Evolutionary conservation across 176 grass and related monocot species (phyloP).

Genomic region (Melocanna baccifera): DNA sequence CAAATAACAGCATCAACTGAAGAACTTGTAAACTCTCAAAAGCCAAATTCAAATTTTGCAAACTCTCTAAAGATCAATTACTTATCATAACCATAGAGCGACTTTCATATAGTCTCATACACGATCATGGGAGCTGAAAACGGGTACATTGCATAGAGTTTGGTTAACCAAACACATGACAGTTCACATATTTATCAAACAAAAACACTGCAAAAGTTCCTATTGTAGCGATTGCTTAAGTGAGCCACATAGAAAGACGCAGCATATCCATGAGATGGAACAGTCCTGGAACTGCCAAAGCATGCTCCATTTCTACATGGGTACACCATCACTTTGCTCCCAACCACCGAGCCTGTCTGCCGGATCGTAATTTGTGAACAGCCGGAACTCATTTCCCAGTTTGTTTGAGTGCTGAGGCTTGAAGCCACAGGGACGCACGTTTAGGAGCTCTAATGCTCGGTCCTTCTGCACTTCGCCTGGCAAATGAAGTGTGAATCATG

Average conservation of each 20-base stretch:
- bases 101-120: no score
- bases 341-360: conserved; percentile 62
- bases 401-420: conserved; percentile 78
- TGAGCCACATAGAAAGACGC: neutral
- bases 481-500: neutral
- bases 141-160: neutral
- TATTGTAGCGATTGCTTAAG: neutral
- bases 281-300: neutral
- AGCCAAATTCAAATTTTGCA: no score
- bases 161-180: neutral
- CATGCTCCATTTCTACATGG: neutral
- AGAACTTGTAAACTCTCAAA: no score
- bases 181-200: neutral
- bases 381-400: conserved; percentile 71
- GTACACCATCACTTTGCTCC: conserved; percentile 28
- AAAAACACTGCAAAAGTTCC: neutral
- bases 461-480: conserved; percentile 78
- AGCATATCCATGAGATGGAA: neutral
- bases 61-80: no score
- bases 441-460: conserved; percentile 59
- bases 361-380: conserved; percentile 77
- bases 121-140: neutral
- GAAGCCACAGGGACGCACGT: conserved; percentile 65
- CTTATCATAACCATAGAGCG: no score
- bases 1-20: no score